Base-by-base conservation (phyloP, 192 early-diverging fungal species). In the Rhizophagus prolifer region DNA sequence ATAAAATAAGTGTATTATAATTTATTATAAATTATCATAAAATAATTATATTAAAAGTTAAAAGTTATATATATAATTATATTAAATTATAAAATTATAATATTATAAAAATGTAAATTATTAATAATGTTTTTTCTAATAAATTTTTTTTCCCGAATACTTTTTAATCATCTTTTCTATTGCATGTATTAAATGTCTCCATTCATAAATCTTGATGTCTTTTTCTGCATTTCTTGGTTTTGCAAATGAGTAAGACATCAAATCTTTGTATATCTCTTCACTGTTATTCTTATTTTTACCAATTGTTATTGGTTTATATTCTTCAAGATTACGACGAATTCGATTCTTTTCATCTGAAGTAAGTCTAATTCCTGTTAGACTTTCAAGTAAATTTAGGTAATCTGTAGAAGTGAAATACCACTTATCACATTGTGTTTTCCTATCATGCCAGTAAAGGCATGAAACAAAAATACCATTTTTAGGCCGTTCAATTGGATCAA, bases 191-290 rank as follows among this genome's bases (percentile, higher is more conserved):
- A 95, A 78, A 1, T 87, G 86, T 62, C 87, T 87, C 94, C 94
- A 95, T 8, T 89, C 85, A 82, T 92, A 95, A 5, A 95, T 92
- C 78, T 95, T 95, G 84, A 95, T 89, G 70, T 95, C 93, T 81
- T 95, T 95, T 83, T 93, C 93, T 74, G 93, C 94, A 85, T 94
- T 94, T 46, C 94, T 84, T 23, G 94, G 94, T 79, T 91, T 92
- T 47, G 94, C 93, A 77, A 92, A 90, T 1, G 90, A 89, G 75
- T 92, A 95, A 19, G 86, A 84, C 94, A 95, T 95, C 79, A 95
- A 92, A 75, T 90, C 79, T 80, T 88, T 91, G 84, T 92, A 95
- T 78, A 95, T 93, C n/a, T 88, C 89, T 9, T 87, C 86, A 46
- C 89, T 90, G n/a, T 94, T 90, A 4, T 89, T 81, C 79, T 93